Base-by-base conservation (phyloP, 2,329 filamentous ascomycete genomes). In the Lecanicillium sp. region DNA sequence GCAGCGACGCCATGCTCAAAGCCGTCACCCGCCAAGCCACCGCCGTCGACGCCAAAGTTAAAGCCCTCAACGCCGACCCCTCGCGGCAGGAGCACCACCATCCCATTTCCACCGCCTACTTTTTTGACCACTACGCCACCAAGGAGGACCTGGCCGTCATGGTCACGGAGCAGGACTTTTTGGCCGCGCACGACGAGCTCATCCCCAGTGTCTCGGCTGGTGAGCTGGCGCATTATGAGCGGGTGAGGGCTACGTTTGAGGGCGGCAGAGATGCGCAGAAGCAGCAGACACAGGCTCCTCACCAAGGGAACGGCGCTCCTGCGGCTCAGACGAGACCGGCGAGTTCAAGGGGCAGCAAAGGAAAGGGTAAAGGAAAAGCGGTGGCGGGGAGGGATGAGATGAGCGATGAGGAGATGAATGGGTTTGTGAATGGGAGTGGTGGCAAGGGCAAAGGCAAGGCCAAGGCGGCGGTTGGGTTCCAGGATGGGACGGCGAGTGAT, bases 1-100 rank as follows among this genome's bases (percentile, higher is more conserved):
- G 90, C 67, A 95, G 88, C 31, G 92, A 98, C 60, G 88, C 92
- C 37, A 98, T 98, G 92, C 82, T 98, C 49, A 97, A 98, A 61
- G 92, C 92, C 15, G 90, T 98, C 42, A 98, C 92, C 3, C 80
- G 92, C 5, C 87, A 94, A 56, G 88, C 92, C 3, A 75, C 79
- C 2, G 71, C 77, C 2, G 89, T 97, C 3, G 92, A 98, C 57
- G 71, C 77, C 36, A 92, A 92, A 60, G 84, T 98, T 48, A 74
- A 74, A 17, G 69, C 72, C 4, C 69, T 94, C 58, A 86, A 86
- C 51, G 58, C 65, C 3, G 60, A 61, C 32, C 56, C 58, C 5
- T 44, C 49, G 28, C 53, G 47, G 45, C 52, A 37, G 42, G 53
- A 37, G 33, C 36, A 49, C 22, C 22, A 44, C 34, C 64, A 69